phyloP scores from a whole-genome alignment of 768 basidiomycete species.

The Collybia mongolica region DNA sequence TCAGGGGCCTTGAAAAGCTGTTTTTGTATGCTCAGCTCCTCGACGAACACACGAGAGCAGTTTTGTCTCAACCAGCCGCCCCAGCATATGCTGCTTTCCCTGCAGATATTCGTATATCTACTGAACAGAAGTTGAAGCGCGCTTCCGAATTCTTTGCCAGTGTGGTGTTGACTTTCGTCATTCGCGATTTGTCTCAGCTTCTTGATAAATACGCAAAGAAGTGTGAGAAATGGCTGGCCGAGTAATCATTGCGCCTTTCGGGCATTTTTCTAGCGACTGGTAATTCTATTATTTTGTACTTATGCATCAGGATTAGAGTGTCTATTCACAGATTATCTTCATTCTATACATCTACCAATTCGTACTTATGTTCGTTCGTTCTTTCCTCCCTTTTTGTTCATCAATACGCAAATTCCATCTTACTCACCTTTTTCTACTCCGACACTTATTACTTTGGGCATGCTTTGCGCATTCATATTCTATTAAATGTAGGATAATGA shows the following conservation, averaged over 20 bases:
- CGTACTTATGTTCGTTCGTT: too few species aligned
- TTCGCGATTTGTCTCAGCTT: conserved; percentile 81
- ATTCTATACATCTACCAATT: too few species aligned
- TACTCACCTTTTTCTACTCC: too few species aligned
- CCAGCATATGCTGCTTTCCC: conserved; percentile 76
- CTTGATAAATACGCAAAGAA: conserved; percentile 94
- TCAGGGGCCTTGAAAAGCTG: conserved; percentile 70
- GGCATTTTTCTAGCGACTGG: too few species aligned
- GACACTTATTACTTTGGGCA: too few species aligned
- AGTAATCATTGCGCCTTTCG: conserved; percentile 39
- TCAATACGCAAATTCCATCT: too few species aligned
- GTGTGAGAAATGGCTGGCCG: conserved; percentile 89
- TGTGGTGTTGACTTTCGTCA: conserved; percentile 86
- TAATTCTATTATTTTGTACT: too few species aligned
- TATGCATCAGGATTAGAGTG: too few species aligned
- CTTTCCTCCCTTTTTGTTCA: too few species aligned
- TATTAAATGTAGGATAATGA: conserved; percentile 16
- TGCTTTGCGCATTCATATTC: too few species aligned
- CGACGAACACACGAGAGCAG: conserved; percentile 82
- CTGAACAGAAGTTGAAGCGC: conserved; percentile 76
- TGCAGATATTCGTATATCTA: conserved; percentile 54
- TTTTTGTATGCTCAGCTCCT: conserved; percentile 78
- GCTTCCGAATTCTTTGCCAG: conserved; percentile 91
- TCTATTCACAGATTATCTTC: too few species aligned
- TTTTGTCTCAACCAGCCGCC: conserved; percentile 61